Conservation (phyloP, 148 eudicot genomes). For the Fagopyrum esculentum region DNA sequence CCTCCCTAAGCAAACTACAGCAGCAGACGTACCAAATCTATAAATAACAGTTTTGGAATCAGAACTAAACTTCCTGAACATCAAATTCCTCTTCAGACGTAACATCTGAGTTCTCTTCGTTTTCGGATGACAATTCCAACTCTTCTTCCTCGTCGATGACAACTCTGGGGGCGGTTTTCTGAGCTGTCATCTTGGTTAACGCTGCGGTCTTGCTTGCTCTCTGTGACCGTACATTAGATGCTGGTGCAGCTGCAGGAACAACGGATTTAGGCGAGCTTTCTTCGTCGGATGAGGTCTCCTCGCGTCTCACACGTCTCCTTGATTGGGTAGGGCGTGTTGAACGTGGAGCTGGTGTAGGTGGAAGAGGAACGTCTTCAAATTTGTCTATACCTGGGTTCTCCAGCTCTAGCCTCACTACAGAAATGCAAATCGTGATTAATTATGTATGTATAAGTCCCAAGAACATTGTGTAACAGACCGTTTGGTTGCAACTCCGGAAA, state of each 20-base stretch:
- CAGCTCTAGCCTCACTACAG: conserved; percentile 53
- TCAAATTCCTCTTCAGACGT: conserved; percentile 54
- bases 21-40: neutral
- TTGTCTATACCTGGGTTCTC: conserved; percentile 33
- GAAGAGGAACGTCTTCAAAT: conserved; percentile 48
- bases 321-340: conserved; percentile 38
- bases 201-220: conserved; percentile 97
- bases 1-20: neutral
- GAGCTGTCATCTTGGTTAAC: conserved; percentile 58
- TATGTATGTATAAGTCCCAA: neutral
- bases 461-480: no score
- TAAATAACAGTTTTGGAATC: neutral
- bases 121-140: neutral
- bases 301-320: conserved; percentile 47
- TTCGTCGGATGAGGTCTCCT: conserved; percentile 66
- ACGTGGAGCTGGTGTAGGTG: conserved; percentile 67
- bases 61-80: conserved; percentile 10
- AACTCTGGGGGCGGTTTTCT: conserved; percentile 21
- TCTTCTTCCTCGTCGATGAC: conserved; percentile 38
- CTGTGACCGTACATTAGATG: conserved; percentile 54
- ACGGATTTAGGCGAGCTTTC: conserved; percentile 47
- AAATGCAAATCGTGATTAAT: neutral
- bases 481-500: no score
- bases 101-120: conserved; percentile 37
- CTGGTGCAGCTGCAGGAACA: conserved; percentile 36